Evolutionary conservation across 2,329 filamentous ascomycete species (phyloP), one percentile per base, ranked within the genome.

Genomic region (Cladosporium austrohemisphaericum): DNA sequence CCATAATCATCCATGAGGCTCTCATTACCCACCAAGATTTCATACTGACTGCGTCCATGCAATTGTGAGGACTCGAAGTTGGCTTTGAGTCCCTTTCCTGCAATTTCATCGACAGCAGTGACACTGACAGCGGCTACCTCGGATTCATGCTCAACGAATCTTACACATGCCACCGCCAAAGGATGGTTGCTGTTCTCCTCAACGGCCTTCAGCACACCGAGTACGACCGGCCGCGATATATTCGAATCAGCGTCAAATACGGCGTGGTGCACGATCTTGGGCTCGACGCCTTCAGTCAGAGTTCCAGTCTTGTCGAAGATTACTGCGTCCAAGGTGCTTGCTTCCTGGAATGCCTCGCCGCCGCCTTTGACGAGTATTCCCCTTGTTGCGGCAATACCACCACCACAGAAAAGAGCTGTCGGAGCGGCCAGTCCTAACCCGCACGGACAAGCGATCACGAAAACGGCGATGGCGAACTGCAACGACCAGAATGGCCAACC

Each of bases 261-360:
- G 50, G 72, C 68, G 55, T 78, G 69, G 14, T 80, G 74, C 4
- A 81, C 86, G 18, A 92, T 82, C 22, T 74, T 79, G 0, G 87
- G 86, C 56, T 88, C 83, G 5, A 85, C 86, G 4, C 79, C 79
- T 58, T 85, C 73, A 0, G 88, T 93, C 51, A 94, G 71, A 0
- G 88, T 94, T 1, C 88, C 88, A 0, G 88, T 94, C 74, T 94
- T 93, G 75, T 94, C 88, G 63, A 94, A 93, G 1, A 93, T 85
- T 1, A 54, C 52, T 6, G 38, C 26, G 64, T 88, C 82, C 37
- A 91, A 76, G 6, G 79, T 79, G 63, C 86, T 90, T 3, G 87
- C 88, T 69, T 88, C 88, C 65, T 93, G 86, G 63, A 93, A 92
- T 0, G 88, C 88, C 63, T 91, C 86, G 26, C 88, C 88, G 18